Evolutionary conservation across 768 basidiomycete genomes (phyloP), one percentile per base, ranked within the genome.

Genomic region (Xerocomellus amylosporus): DNA sequence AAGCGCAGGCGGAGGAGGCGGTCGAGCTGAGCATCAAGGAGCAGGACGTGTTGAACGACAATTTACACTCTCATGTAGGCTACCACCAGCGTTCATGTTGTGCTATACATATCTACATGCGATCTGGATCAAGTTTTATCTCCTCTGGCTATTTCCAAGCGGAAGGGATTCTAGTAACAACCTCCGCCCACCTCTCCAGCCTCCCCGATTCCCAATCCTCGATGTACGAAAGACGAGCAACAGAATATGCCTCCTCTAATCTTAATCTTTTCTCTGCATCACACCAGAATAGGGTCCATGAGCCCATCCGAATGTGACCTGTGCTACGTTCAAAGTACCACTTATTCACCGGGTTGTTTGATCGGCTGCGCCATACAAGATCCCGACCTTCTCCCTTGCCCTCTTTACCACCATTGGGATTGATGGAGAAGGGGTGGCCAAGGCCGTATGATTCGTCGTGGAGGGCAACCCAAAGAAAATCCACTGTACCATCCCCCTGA

Each of bases 371-470:
- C 97, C 97, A 99, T 37, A 99, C 93, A 54, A 99, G 80, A 67
- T 98, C 97, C 41, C 85, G 79, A n/a, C 95, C 94, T 68, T 88
- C 83, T 26, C 96, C 95, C 53, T 82, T 78, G 31, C 96, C 97
- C 50, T 87, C 85, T 64, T 90, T 87, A 14, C 97, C 96, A 1
- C 97, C 90, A 55, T 96, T 96, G 30, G 94, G 90, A 70, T 99
- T 99, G 54, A 90, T 88, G 39, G 97, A 91, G 73, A 89, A 95
- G 9, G 90, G 86, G 47, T 95, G 83, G 1, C 97, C 97, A 17
- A 98, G 83, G 20, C 97, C 97, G 64, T 96, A 99, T 9, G 97
- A 93, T 73, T 99, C 97, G 71, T 99, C 97, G 62, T 98, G 93
- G 46, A 99, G 75, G 15, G 95, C 95, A 40, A 98, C 96, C 97